phyloP scores from a whole-genome alignment of 805 yeast species.

The Saccharomycopsis sp. region DNA sequence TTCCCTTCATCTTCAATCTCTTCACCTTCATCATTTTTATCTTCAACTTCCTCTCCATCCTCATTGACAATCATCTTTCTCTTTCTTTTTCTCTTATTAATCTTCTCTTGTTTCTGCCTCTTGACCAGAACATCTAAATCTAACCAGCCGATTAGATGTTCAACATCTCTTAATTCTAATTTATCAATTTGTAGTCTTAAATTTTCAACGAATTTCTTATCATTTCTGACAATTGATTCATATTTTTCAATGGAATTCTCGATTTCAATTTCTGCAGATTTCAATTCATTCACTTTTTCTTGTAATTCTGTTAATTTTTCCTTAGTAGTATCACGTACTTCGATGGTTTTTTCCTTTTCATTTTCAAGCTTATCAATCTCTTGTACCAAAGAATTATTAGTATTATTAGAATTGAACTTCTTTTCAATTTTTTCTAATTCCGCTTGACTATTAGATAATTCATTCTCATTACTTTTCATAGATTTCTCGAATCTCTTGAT shows the following conservation, averaged over 20 bases:
- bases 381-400: not conserved
- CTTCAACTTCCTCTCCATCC: constrained; percentile 8
- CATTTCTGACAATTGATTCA: constrained; percentile 28
- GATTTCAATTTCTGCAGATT: constrained; percentile 58
- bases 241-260: constrained; percentile 53
- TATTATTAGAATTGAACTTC: not conserved
- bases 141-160: constrained; percentile 42
- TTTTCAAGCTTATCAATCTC: constrained; percentile 24
- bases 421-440: constrained; percentile 28
- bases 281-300: constrained; percentile 41
- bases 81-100: constrained; percentile 10
- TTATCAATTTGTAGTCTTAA: constrained; percentile 31
- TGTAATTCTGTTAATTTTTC: constrained; percentile 31
- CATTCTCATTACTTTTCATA: constrained; percentile 36
- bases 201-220: constrained; percentile 31
- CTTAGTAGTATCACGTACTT: constrained; percentile 32
- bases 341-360: constrained; percentile 29
- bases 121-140: constrained; percentile 11
- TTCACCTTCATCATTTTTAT: constrained; percentile 7
- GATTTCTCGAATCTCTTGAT: constrained; percentile 42
- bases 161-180: constrained; percentile 44
- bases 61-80: constrained; percentile 4
- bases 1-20: constrained; percentile 16
- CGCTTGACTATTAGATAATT: constrained; percentile 27
- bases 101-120: not conserved